Evolutionary conservation across 371 early-diverging fungal species (phyloP), one percentile per base, ranked within the genome.

Genomic region (Apophysomyces trapeziformis): DNA sequence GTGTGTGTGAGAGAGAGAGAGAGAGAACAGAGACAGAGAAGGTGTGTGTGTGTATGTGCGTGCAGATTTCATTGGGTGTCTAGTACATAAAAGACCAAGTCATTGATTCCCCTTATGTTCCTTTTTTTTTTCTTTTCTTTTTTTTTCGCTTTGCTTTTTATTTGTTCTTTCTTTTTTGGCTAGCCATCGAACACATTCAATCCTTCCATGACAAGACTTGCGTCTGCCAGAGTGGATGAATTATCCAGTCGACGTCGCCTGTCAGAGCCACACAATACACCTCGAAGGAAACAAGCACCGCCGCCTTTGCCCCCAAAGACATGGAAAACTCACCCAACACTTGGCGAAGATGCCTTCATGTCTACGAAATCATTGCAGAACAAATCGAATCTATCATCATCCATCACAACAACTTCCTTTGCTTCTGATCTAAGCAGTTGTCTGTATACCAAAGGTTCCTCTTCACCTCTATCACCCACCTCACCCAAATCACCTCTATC

Each of bases 221-320:
- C 54, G 21, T 50, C 54, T 2, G 54, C 54, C 54, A 50, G 54
- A 21, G 54, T 50, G 54, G 54, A 50, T 50, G 54, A 50, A 50
- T 21, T 50, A 21, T 50, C 54, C 11, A 50, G 21, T 26, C 16
- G 21, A 50, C 54, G 32, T 26, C 32, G 54, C 54, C 54, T 50
- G 11, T 50, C 54, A 50, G 54, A 50, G 9, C 9, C 21, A 9
- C 54, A 50, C 21, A n/a, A n/a, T 21, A n/a, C 54, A 26, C 54
- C 54, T 9, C 54, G 54, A 5, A 50, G 21, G 11, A 50, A 50
- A 21, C 54, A 50, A 21, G 21, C 54, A 9, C 54, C 54, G 16
- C 54, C 54, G 2, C 54, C 54, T 5, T 21, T 50, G 21, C 54
- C 54, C 18, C 54, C 54, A 16, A 50, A 50, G 21, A 50, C 54